These are phyloP conservation scores for grape (Vitis vinifera) DNA, from an alignment of 164 flowering plant species.

Conservation along the genomic window ASM3070453v1 NC_081808.1:10570001-10570500, in stretches of 20 bases:
- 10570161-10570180: not conserved
- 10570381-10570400: too few species aligned
- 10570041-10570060: slow-evolving; percentile 80
- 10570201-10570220: not conserved
- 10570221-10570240: not conserved
- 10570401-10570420: too few species aligned
- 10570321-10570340: too few species aligned
- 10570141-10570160: not conserved
- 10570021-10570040: not conserved
- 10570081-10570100: slow-evolving; percentile 94
- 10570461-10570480: too few species aligned
- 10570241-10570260: not conserved
- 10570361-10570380: too few species aligned
- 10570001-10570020: slow-evolving; percentile 1
- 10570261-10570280: too few species aligned
- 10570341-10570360: too few species aligned
- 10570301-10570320: too few species aligned
- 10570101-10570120: slow-evolving; percentile 89
- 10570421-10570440: too few species aligned
- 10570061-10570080: slow-evolving; percentile 87
- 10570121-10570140: slow-evolving; percentile 75
- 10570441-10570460: too few species aligned
- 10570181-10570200: not conserved
- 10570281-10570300: too few species aligned
- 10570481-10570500: too few species aligned